These are phyloP conservation scores for Calonectria fujianensis DNA, from an alignment of 2,329 filamentous ascomycete species.

Conservation along the genomic window DNA sequence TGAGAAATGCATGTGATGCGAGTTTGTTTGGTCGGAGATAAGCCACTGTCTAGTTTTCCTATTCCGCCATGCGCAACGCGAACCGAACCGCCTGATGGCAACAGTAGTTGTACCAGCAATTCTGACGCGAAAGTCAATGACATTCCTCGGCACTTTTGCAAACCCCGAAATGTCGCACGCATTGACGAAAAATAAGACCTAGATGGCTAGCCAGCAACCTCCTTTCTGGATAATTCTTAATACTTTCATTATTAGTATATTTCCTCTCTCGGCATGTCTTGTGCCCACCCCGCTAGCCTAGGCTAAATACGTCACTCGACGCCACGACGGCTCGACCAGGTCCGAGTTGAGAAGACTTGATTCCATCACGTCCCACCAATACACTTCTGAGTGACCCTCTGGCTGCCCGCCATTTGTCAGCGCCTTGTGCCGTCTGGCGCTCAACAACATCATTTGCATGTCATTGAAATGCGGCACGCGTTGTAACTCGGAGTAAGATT, in stretches of 20 bases:
- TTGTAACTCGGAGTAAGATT: slow-evolving; percentile 3
- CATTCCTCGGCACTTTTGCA: neutral
- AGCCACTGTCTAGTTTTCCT: neutral
- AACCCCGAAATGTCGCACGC: neutral
- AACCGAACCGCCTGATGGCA: neutral
- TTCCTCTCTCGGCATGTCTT: slow-evolving; percentile 1
- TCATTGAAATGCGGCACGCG: neutral
- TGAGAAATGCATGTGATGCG: slow-evolving; percentile 3
- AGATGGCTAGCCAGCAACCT: neutral
- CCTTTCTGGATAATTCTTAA: neutral
- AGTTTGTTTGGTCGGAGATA: neutral
- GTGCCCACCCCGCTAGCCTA: neutral
- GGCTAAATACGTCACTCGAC: slow-evolving; percentile 21
- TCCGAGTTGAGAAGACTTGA: slow-evolving; percentile 20
- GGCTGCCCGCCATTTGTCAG: slow-evolving; percentile 8
- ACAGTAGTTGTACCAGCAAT: neutral
- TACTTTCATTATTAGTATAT: neutral
- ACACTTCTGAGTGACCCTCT: neutral
- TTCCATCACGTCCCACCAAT: slow-evolving; percentile 18
- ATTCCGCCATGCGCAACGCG: neutral
- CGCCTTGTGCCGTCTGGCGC: neutral
- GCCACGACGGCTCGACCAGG: neutral
- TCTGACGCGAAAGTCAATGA: neutral
- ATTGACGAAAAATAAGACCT: neutral
- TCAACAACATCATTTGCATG: neutral